phyloP scores from a whole-genome alignment of 768 basidiomycete genomes.

The Sporobolomyces pararoseus region DNA sequence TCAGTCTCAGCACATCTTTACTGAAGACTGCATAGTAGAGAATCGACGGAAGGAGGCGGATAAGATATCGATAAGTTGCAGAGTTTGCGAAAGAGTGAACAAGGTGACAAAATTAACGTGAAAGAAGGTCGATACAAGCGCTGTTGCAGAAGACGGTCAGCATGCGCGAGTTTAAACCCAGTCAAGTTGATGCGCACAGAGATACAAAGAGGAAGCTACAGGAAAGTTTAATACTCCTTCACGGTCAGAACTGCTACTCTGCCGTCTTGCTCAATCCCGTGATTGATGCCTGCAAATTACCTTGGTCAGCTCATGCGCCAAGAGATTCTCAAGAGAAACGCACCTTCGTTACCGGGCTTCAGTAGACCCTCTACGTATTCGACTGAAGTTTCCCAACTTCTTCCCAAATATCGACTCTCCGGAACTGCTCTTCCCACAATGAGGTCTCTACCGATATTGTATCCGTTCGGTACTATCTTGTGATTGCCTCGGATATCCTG shows the following conservation, averaged over 20 bases:
- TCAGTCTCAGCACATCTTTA: no score
- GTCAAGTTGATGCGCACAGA: no score
- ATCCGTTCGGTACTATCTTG: constrained; percentile 71
- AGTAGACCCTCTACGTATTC: constrained; percentile 68
- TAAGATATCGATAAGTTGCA: no score
- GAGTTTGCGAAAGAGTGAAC: no score
- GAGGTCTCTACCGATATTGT: constrained; percentile 73
- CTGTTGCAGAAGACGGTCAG: no score
- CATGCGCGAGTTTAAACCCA: no score
- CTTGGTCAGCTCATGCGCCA: not conserved
- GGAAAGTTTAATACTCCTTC: constrained; percentile 6
- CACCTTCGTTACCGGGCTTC: constrained; percentile 65
- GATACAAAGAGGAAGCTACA: no score
- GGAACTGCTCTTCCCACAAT: constrained; percentile 64
- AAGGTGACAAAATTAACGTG: no score
- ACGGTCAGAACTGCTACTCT: constrained; percentile 74
- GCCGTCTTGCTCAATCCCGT: constrained; percentile 76
- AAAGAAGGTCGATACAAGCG: no score
- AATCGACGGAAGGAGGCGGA: no score
- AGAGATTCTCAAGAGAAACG: constrained; percentile 30
- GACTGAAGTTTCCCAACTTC: constrained; percentile 71
- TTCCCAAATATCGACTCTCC: constrained; percentile 62
- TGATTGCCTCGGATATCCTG: constrained; percentile 52
- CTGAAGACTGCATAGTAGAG: no score
- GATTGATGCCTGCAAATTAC: constrained; percentile 60